phyloP scores from a whole-genome alignment of 495 filamentous ascomycete species.

The Lasiosphaeria ovina region DNA sequence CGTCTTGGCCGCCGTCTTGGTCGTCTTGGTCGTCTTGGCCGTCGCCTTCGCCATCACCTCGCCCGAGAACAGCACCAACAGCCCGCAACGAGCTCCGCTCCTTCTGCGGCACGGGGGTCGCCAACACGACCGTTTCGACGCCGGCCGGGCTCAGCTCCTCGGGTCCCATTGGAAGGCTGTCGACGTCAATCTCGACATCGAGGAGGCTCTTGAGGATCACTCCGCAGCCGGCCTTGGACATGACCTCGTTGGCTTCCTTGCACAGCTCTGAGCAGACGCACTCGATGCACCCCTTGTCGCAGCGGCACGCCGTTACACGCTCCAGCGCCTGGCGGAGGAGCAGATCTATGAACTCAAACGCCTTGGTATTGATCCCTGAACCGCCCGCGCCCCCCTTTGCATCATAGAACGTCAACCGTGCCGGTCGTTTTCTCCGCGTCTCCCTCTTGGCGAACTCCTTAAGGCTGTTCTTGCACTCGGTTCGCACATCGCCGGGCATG shows the following conservation, averaged over 20 bases:
- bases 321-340: slow-evolving; percentile 75
- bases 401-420: slow-evolving; percentile 91
- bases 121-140: slow-evolving; percentile 80
- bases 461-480: slow-evolving; percentile 80
- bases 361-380: slow-evolving; percentile 83
- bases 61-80: slow-evolving; percentile 21
- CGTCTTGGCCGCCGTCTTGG: background rate
- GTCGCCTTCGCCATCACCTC: slow-evolving; percentile 15
- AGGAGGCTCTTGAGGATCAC: slow-evolving; percentile 77
- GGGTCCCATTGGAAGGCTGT: slow-evolving; percentile 76
- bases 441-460: slow-evolving; percentile 72
- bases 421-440: slow-evolving; percentile 73
- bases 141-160: slow-evolving; percentile 63
- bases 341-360: slow-evolving; percentile 85
- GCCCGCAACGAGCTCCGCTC: slow-evolving; percentile 19
- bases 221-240: slow-evolving; percentile 84
- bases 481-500: slow-evolving; percentile 81
- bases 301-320: slow-evolving; percentile 67
- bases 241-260: slow-evolving; percentile 83
- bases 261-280: slow-evolving; percentile 83
- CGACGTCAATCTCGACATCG: slow-evolving; percentile 71
- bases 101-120: slow-evolving; percentile 55
- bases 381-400: slow-evolving; percentile 82
- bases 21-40: background rate
- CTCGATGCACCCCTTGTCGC: slow-evolving; percentile 79